Percentiles rank a stretch among this genome's conserved stretches.
phyloP scores from a whole-genome alignment of 2,329 filamentous ascomycete genomes.

The Pseudogymnoascus sp. region DNA sequence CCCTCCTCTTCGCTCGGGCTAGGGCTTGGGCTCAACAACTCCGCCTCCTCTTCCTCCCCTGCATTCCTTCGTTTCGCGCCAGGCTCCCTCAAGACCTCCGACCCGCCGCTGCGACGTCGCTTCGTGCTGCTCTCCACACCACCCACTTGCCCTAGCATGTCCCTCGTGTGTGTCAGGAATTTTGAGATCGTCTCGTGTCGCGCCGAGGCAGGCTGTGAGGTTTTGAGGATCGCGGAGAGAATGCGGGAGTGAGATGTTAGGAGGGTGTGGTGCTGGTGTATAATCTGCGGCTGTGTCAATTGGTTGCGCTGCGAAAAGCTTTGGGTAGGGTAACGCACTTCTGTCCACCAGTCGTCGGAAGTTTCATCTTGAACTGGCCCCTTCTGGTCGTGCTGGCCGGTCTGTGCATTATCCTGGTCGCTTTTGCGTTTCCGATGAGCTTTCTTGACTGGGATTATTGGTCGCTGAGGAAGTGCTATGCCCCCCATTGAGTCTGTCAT shows the following conservation, averaged over 20 bases:
- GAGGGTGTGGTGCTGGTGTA: not conserved
- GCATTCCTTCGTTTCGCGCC: constrained; percentile 1
- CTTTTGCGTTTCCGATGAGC: constrained; percentile 1
- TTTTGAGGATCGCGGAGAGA: constrained; percentile 5
- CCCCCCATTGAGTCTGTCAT: not conserved
- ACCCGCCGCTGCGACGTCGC: not conserved
- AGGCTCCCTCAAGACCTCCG: not conserved
- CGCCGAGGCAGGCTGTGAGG: not conserved
- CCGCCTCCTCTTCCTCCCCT: not conserved
- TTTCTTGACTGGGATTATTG: not conserved
- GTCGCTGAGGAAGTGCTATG: not conserved
- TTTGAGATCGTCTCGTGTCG: not conserved
- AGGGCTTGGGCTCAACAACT: not conserved
- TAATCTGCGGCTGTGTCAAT: not conserved
- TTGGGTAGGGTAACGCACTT: not conserved
- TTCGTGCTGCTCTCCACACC: not conserved
- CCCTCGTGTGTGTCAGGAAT: not conserved
- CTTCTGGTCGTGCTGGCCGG: constrained; percentile 1
- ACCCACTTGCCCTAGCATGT: not conserved
- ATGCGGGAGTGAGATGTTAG: not conserved
- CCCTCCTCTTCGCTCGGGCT: not conserved
- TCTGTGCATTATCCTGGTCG: constrained; percentile 3
- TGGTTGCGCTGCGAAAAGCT: not conserved
- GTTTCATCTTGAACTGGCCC: not conserved
- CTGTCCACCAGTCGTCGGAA: constrained; percentile 3